phyloP scores from a whole-genome alignment of 306 rosid species.

The Castanea mollissima region DNA sequence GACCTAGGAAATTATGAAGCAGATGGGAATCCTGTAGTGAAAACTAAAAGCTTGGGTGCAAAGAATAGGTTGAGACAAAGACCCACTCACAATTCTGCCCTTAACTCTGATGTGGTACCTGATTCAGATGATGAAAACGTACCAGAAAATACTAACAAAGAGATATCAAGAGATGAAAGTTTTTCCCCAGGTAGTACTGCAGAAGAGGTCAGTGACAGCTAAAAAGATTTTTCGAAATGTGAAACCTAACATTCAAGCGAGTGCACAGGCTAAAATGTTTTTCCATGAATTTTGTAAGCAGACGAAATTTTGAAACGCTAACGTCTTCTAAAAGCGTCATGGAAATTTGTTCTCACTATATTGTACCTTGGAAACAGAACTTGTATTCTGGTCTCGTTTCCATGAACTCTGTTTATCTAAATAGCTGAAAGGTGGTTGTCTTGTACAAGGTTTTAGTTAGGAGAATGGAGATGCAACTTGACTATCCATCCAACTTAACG shows the following conservation, averaged over 20 bases:
- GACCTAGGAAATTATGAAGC: conserved; percentile 31
- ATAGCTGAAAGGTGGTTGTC: neutral
- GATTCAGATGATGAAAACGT: conserved; percentile 56
- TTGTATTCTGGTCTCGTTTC: neutral
- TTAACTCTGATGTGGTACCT: conserved; percentile 38
- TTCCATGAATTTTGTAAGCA: neutral
- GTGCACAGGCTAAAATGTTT: too few relatives aligned
- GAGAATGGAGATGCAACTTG: neutral
- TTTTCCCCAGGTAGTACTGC: neutral
- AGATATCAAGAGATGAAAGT: neutral
- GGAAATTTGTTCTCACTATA: neutral
- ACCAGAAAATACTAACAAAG: neutral
- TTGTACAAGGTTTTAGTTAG: neutral
- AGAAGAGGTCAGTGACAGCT: conserved; percentile 1
- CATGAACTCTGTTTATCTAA: neutral
- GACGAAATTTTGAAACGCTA: neutral
- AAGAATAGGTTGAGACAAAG: conserved; percentile 77
- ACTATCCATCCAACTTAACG: neutral
- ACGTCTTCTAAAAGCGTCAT: neutral
- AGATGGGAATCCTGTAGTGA: conserved; percentile 26
- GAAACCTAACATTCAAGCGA: too few relatives aligned
- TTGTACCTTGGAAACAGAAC: neutral
- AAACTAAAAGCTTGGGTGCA: conserved; percentile 47
- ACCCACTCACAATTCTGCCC: conserved; percentile 70
- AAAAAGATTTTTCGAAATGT: neutral